Percentiles rank a stretch among this genome's conserved stretches.
Evolutionary conservation across 805 yeast genomes (phyloP).

Genomic region (Wickerhamomyces rabaulensis): DNA sequence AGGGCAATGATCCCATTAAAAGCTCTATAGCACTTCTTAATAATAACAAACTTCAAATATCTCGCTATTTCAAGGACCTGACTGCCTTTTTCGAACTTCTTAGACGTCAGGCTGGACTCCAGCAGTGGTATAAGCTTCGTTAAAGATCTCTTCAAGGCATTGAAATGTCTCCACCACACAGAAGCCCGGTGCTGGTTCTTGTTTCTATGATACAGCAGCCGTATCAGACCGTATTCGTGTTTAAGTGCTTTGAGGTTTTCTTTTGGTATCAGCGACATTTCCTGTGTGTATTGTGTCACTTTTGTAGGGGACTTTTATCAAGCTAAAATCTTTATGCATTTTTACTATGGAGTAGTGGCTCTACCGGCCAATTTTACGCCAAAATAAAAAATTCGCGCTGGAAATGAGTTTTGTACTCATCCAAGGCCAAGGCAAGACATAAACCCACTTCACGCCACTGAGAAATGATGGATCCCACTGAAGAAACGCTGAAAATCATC

Average conservation of each 20-base stretch:
- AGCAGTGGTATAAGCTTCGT: constrained; percentile 33
- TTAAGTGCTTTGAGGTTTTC: constrained; percentile 16
- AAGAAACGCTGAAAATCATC: constrained; percentile 13
- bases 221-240: constrained; percentile 55
- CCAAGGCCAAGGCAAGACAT: too few species aligned
- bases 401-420: neutral
- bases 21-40: constrained; percentile 48
- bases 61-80: constrained; percentile 1
- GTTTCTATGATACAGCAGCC: constrained; percentile 63
- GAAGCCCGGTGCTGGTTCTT: constrained; percentile 71
- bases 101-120: neutral
- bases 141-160: constrained; percentile 54
- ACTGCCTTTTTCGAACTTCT: too few species aligned
- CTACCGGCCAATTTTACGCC: too few species aligned
- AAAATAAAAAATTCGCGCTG: too few species aligned
- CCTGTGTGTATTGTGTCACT: neutral
- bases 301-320: too few species aligned
- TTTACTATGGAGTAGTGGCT: too few species aligned
- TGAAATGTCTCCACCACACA: constrained; percentile 71
- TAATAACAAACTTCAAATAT: constrained; percentile 30
- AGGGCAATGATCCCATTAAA: constrained; percentile 65
- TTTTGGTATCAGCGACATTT: constrained; percentile 3
- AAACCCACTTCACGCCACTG: too few species aligned
- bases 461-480: neutral
- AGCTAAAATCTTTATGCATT: too few species aligned